These are phyloP conservation scores for Aspergillus ostianus DNA, from an alignment of 495 filamentous ascomycete species.

Conservation along the genomic window DNA sequence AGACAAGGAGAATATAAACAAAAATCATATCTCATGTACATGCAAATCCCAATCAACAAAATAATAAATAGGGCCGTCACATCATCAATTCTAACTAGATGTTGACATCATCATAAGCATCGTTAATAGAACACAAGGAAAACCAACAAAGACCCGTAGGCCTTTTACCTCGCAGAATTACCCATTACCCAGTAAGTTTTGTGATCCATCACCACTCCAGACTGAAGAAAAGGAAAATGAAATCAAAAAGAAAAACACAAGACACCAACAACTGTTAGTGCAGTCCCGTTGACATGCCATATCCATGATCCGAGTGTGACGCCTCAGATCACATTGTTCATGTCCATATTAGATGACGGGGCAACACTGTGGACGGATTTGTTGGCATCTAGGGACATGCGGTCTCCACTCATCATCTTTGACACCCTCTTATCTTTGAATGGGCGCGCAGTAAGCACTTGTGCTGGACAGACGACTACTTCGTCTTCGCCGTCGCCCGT, in stretches of 20 bases:
- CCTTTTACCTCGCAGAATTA: neutral
- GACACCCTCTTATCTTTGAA: conserved; percentile 44
- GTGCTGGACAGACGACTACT: conserved; percentile 88
- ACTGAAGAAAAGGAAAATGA: conserved; percentile 8
- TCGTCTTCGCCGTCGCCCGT: conserved; percentile 80
- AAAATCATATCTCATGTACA: conserved; percentile 23
- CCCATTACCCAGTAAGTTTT: conserved; percentile 12
- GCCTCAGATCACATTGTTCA: conserved; percentile 52
- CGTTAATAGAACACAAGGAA: conserved; percentile 9
- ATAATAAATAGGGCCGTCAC: conserved; percentile 16
- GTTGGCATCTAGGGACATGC: conserved; percentile 42
- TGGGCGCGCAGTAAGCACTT: conserved; percentile 70
- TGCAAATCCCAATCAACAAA: conserved; percentile 13
- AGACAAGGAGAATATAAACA: conserved; percentile 29
- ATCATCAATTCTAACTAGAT: conserved; percentile 29
- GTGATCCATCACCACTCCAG: conserved; percentile 8
- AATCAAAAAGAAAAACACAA: conserved; percentile 11
- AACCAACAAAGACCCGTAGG: neutral
- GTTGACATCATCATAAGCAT: conserved; percentile 18
- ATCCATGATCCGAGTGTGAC: conserved; percentile 34
- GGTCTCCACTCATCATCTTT: conserved; percentile 43
- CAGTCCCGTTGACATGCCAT: neutral
- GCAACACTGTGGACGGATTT: conserved; percentile 47
- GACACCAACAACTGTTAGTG: neutral
- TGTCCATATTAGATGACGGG: conserved; percentile 46